A percentile compares a stretch with the other conserved stretches of the same genome.
phyloP scores from a whole-genome alignment of 805 yeast species.

The Ogataea trehaloabstinens region DNA sequence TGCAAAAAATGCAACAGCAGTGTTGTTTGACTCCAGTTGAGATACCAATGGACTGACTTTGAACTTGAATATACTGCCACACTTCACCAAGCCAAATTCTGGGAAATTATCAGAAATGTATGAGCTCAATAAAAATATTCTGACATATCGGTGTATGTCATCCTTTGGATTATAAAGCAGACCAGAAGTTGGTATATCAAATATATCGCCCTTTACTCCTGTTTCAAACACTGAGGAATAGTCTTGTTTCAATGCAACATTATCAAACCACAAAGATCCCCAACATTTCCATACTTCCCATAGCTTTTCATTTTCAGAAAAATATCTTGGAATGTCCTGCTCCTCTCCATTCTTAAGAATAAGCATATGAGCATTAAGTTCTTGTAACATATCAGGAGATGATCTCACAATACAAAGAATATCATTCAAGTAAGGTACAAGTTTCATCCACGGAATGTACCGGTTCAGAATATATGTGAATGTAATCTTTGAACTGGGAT shows the following conservation, averaged over 20 bases:
- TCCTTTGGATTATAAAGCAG: constrained; percentile 42
- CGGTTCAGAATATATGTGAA: constrained; percentile 51
- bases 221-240: constrained; percentile 47
- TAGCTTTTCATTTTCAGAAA: constrained; percentile 57
- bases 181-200: constrained; percentile 70
- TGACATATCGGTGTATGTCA: constrained; percentile 49
- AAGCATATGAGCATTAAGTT: constrained; percentile 10
- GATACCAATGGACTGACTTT: constrained; percentile 5
- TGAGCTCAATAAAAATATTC: constrained; percentile 52
- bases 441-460: constrained; percentile 66
- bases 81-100: constrained; percentile 53
- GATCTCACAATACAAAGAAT: constrained; percentile 39
- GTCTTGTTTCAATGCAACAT: constrained; percentile 51
- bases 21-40: constrained; percentile 15
- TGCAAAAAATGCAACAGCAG: constrained; percentile 23
- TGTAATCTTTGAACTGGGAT: constrained; percentile 46
- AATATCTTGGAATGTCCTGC: constrained; percentile 45
- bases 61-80: constrained; percentile 44
- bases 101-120: constrained; percentile 47
- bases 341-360: constrained; percentile 17
- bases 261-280: constrained; percentile 82
- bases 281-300: constrained; percentile 83
- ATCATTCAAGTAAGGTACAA: constrained; percentile 63
- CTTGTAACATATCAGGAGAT: constrained; percentile 20
- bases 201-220: constrained; percentile 56